phyloP scores from a whole-genome alignment of 176 grass and related monocot species.

The Themeda triandra region DNA sequence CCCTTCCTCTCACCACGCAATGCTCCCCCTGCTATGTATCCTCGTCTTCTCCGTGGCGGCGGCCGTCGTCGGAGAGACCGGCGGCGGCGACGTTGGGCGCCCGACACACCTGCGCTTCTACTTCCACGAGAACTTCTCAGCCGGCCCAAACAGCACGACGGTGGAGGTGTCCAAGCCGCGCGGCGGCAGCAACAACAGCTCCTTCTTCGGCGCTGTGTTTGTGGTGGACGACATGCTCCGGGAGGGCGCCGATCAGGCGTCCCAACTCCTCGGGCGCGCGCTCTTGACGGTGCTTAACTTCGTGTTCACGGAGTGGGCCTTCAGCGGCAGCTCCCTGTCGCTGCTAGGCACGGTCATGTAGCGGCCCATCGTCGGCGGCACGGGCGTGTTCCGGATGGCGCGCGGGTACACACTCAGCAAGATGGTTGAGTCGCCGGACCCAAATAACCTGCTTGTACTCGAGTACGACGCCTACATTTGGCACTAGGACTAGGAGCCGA shows the following conservation, averaged over 20 bases:
- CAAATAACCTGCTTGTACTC: not conserved
- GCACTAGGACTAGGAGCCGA: slow-evolving; percentile 3
- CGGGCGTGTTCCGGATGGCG: slow-evolving; percentile 34
- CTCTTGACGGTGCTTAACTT: not conserved
- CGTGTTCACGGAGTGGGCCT: slow-evolving; percentile 19
- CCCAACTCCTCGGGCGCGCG: slow-evolving; percentile 18
- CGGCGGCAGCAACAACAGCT: not conserved
- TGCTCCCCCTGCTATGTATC: not conserved
- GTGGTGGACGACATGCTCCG: slow-evolving; percentile 23
- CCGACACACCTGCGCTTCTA: slow-evolving; percentile 29
- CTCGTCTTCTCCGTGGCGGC: not conserved
- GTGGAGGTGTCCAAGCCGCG: not conserved
- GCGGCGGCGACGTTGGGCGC: not conserved
- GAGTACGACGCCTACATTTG: slow-evolving; percentile 14
- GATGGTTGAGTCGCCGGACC: slow-evolving; percentile 12
- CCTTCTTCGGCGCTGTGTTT: not conserved
- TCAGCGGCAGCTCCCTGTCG: slow-evolving; percentile 24
- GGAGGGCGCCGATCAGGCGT: slow-evolving; percentile 18
- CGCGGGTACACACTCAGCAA: slow-evolving; percentile 25
- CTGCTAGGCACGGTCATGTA: slow-evolving; percentile 14
- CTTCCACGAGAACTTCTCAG: slow-evolving; percentile 27
- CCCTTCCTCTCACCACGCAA: not conserved
- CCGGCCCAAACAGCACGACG: slow-evolving; percentile 9
- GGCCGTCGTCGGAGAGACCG: not conserved
- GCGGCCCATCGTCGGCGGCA: slow-evolving; percentile 27